Evolutionary conservation across 177 flowering plant genomes (phyloP).

Genomic region (Vitis hybrid): DNA sequence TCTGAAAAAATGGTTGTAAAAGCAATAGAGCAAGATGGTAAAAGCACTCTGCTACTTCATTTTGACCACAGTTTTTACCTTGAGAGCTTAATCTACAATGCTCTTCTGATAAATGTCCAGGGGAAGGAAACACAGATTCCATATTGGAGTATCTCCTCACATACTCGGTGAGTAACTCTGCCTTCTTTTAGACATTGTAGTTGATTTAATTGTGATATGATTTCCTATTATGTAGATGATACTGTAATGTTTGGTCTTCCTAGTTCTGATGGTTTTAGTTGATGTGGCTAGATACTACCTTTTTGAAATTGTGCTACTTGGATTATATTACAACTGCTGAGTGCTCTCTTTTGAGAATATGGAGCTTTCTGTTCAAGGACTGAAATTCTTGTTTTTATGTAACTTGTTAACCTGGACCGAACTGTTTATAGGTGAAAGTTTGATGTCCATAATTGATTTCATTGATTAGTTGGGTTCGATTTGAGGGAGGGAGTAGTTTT

Average conservation of each 20-base stretch:
- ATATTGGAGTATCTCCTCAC: conserved; percentile 68
- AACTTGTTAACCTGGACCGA: too few species aligned
- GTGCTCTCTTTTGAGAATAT: too few species aligned
- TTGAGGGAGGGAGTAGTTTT: too few species aligned
- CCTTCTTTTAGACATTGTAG: not conserved
- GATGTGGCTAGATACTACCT: too few species aligned
- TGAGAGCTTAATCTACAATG: not conserved
- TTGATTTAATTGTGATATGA: not conserved
- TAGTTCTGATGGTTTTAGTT: not conserved
- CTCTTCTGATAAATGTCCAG: conserved; percentile 29
- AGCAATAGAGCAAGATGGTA: conserved; percentile 43
- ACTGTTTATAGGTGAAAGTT: too few species aligned
- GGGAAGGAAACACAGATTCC: conserved; percentile 49
- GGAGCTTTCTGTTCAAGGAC: too few species aligned
- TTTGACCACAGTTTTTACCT: not conserved
- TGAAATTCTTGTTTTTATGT: too few species aligned
- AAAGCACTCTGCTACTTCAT: not conserved
- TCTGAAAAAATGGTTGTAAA: conserved; percentile 28
- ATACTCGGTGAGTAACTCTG: conserved; percentile 52
- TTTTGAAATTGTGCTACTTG: too few species aligned
- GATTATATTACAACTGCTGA: too few species aligned
- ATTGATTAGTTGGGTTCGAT: too few species aligned
- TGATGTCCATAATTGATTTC: too few species aligned
- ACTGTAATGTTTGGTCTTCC: not conserved
- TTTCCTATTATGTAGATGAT: not conserved